Percentiles rank a stretch among this genome's conserved stretches.
Conservation (phyloP, 2,329 filamentous ascomycete species). For the Zasmidium cellare region DNA sequence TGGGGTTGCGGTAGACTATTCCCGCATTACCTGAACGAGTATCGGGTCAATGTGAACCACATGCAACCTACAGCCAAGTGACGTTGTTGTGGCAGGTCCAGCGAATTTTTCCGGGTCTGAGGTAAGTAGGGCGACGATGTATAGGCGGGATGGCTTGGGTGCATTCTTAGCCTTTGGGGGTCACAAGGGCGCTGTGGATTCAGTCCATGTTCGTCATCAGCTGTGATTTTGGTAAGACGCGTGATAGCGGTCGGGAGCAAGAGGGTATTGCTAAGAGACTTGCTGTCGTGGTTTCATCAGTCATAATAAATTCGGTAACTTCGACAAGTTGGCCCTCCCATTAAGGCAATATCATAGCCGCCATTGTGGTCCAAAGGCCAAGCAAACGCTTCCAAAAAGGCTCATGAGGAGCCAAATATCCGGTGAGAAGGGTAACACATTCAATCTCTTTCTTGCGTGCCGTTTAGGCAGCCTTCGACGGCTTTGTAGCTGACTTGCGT, state of each 20-base stretch:
- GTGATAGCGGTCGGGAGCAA: not conserved
- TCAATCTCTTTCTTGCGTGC: not conserved
- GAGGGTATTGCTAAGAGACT: not conserved
- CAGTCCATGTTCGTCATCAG: not conserved
- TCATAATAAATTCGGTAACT: constrained; percentile 1
- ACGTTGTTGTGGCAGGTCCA: not conserved
- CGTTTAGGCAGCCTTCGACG: not conserved
- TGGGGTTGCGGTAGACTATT: constrained; percentile 5
- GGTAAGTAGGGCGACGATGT: not conserved
- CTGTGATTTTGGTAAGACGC: not conserved
- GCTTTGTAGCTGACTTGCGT: not conserved
- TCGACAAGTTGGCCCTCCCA: constrained; percentile 1
- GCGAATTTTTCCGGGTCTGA: not conserved
- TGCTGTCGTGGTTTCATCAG: not conserved
- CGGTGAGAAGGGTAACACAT: not conserved
- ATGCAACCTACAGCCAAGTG: not conserved
- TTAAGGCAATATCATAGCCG: not conserved
- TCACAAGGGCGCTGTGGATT: too few relatives aligned
- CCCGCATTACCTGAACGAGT: not conserved
- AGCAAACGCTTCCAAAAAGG: constrained; percentile 21
- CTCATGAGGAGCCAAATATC: constrained; percentile 19
- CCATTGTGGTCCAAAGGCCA: not conserved
- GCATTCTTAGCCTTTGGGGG: too few relatives aligned
- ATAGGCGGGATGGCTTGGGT: too few relatives aligned
- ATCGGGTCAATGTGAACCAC: not conserved